Base-by-base conservation (phyloP, 2,329 filamentous ascomycete genomes). In the Neoarthrinium moseri region DNA sequence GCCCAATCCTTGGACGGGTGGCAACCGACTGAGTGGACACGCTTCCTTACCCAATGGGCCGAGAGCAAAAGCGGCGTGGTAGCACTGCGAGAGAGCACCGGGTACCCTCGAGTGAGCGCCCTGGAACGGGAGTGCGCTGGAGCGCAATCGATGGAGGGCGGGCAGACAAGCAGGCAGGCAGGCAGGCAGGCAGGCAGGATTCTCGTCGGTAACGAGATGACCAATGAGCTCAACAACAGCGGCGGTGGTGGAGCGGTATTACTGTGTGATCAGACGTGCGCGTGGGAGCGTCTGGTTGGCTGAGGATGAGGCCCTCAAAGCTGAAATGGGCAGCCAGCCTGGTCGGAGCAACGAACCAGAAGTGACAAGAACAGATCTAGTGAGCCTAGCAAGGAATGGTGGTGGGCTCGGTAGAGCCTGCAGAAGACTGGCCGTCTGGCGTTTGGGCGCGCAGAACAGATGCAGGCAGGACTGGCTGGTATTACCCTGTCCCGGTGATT, bases 271-370 rank as follows among this genome's bases (percentile, higher is more conserved):
- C 24, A 51, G 51, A 51, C 44, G 54, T 55, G 58, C 55, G 60
- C 58, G 59, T 63, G 58, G 56, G 61, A 54, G 50, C 35, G 38
- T 54, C 37, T 63, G 53, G 59, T 56, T 63, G 60, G 59, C 49
- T 49, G 45, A 22, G 27, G n/a, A n/a, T n/a, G n/a, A 15, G 21
- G 12, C 10, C 26, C 29, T 24, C 21, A 32, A 22, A 15, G 27
- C 27, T 23, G 39, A 43, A 17, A 30, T 43, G 39, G n/a, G 18
- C 26, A 43, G 39, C 39, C 15, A 33, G 26, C 26, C 27, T 18
- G 39, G 22, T 32, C n/a, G n/a, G n/a, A n/a, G n/a, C n/a, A n/a
- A n/a, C n/a, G n/a, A n/a, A n/a, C n/a, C n/a, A n/a, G n/a, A n/a
- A n/a, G n/a, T n/a, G n/a, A n/a, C n/a, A n/a, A n/a, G n/a, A n/a